Base-by-base conservation (phyloP, 192 early-diverging fungal species). In the Neocallimastix lanati region DNA sequence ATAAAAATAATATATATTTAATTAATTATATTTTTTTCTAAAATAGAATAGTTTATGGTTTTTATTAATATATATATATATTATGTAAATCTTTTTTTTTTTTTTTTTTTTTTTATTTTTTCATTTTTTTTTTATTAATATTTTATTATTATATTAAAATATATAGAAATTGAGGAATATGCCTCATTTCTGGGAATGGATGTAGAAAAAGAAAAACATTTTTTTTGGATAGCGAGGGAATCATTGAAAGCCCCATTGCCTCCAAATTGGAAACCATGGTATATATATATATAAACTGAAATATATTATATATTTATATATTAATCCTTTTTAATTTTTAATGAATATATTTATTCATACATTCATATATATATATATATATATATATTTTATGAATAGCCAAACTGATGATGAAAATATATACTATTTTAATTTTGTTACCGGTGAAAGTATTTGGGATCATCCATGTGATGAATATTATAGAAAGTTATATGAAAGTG, bases 401-500 rank as follows among this genome's bases (percentile, higher is more conserved):
- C 90, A 91, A 84, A 91, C 88, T 2, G 90, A 88, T 28, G 88
- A 91, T 78, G 86, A 86, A 28, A 90, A 91, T 78, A 86, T 91
- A 76, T 33, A 80, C 29, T 80, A 76, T 80, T 76, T 36, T 78
- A 76, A 76, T 76, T 80, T 80, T 18, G 58, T 81, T 29, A 90
- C 88, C 2, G 88, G 89, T 9, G 90, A 90, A 76, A 86, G 84
- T 76, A 91, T 90, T 5, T 91, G 90, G 90, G 90, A 91, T 76
- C 90, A 91, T 79, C 90, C 90, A 13, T 91, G 89, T 78, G 90
- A 91, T 80, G 90, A 91, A 28, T 85, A 91, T 40, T 91, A 89
- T 81, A 67, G 84, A 36, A 85, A 90, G 28, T 77, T 91, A 13
- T 90, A 90, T 78, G 84, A 87, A 78, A 58, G 80, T 25, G 88